Evolutionary conservation across 495 filamentous ascomycete genomes (phyloP), one percentile per base, ranked within the genome.

Genomic region (Hyaloscypha bicolor): DNA sequence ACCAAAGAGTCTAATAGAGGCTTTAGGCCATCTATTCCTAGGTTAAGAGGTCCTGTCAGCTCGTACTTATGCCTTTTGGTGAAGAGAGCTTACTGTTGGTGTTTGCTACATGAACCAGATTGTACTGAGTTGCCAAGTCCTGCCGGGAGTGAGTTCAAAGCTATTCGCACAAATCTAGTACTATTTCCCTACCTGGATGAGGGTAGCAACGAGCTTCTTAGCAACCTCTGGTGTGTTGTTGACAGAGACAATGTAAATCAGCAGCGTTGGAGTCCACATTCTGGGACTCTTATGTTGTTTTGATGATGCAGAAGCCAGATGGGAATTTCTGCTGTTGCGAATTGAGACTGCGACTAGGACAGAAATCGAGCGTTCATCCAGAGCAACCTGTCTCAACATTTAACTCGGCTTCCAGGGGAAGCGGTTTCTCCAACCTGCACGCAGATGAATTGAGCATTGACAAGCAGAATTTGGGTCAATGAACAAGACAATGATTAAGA

Each of bases 191-290:
- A 59, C 53, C 11, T 59, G n/a, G 29, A 65, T 58, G 53, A 65
- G 63, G 21, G 30, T 65, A 16, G 32, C 63, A 12, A 65, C 63
- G 6, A 65, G 55, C 25, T 65, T 32, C 14, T 48, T 65, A 11
- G 53, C 53, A 51, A 29, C 33, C 16, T 57, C 48, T 6, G 53
- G 63, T 6, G 63, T 65, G 21, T 59, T 65, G 30, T 65, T 65
- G 9, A 65, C 55, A 16, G 63, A 65, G 1, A 65, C 55, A 16
- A 65, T 32, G 33, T 59, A 58, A 16, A 65, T 42, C 0, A 52
- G 63, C 42, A 16, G 42, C 11, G 42, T 19, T 48, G 6, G 16
- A 48, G 42, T 48, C 9, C 11, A 48, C 42, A 48, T 48, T 14
- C 16, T 48, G 42, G 16, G 16, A 14, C 42, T 11, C 9, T 48